Evolutionary conservation across 1,284 basidiomycete species (phyloP), one percentile per base, ranked within the genome.

Genomic region (Tilletia indica): DNA sequence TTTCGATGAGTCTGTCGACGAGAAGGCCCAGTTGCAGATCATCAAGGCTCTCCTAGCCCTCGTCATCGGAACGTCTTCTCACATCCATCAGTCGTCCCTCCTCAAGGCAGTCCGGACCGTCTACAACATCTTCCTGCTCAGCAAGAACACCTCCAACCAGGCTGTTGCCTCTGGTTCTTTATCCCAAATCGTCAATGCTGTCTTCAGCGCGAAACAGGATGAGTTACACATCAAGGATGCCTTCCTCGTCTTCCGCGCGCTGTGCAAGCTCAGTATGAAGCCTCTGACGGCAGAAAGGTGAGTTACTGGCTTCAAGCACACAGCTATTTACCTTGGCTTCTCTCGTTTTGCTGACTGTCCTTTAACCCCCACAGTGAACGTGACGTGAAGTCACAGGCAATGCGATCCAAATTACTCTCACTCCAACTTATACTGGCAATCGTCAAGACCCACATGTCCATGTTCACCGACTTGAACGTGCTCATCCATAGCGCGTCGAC

Each of bases 71-170:
- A 80, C 78, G 16, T 72, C 72, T 21, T 77, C 82, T 49, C 80
- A 79, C 42, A 82, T 82, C 11, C 82, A 83, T 61, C 83, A 84
- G 73, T 78, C 78, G 38, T 80, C 78, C 39, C 69, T 84, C 68
- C 76, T 84, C 51, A 82, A 82, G 68, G 79, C 95, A 38, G 81
- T 84, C 2, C 75, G 82, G n/a, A 84, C 82, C 5, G 81, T 82
- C 45, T 84, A 84, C 77, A 82, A 84, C 71, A 77, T 83, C 72
- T 84, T 82, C 70, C 72, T 84, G 11, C 77, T 82, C 71, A 78
- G 77, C 72, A 81, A 81, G 70, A 77, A 73, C 63, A 72, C 81
- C 2, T 77, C 78, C 48, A 82, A 82, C 58, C 82, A 83, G 70
- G 81, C 79, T 34, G 81, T 84, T 47, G 81, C 83, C 36, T 82